phyloP scores from a whole-genome alignment of 768 basidiomycete genomes.

The Mycena belliarum region DNA sequence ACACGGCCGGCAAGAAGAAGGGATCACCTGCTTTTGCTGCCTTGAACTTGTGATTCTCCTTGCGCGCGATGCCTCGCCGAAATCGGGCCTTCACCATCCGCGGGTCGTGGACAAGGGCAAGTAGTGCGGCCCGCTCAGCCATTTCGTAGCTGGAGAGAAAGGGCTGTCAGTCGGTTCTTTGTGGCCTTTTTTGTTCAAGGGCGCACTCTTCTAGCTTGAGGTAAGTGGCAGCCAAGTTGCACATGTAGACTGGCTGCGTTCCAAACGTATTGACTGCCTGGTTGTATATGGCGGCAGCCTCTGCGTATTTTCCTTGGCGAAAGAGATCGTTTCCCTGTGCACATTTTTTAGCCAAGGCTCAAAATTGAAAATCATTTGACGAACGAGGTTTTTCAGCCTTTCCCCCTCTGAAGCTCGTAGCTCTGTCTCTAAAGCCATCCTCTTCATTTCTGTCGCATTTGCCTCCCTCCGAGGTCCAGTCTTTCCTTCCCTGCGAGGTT shows the following conservation, averaged over 20 bases:
- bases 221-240: slow-evolving; percentile 38
- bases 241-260: slow-evolving; percentile 35
- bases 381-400: not conserved
- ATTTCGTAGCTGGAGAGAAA: slow-evolving; percentile 34
- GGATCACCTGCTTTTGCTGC: slow-evolving; percentile 3
- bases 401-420: not conserved
- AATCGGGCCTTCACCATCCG: slow-evolving; percentile 38
- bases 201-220: slow-evolving; percentile 37
- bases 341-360: not conserved
- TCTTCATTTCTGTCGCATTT: not conserved
- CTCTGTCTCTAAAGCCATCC: not conserved
- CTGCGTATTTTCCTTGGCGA: slow-evolving; percentile 31
- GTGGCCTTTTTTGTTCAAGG: not conserved
- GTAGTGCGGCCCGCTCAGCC: slow-evolving; percentile 40
- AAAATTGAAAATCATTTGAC: not conserved
- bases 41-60: slow-evolving; percentile 23
- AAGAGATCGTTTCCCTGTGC: slow-evolving; percentile 36
- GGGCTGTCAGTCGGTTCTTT: not conserved
- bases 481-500: not conserved
- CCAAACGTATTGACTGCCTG: slow-evolving; percentile 31
- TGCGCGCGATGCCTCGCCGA: slow-evolving; percentile 41
- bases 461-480: too few relatives aligned
- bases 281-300: slow-evolving; percentile 30
- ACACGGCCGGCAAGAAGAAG: not conserved
- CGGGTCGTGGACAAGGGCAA: slow-evolving; percentile 37